phyloP scores from a whole-genome alignment of 495 filamentous ascomycete genomes.

The Penicillium coprophilum region DNA sequence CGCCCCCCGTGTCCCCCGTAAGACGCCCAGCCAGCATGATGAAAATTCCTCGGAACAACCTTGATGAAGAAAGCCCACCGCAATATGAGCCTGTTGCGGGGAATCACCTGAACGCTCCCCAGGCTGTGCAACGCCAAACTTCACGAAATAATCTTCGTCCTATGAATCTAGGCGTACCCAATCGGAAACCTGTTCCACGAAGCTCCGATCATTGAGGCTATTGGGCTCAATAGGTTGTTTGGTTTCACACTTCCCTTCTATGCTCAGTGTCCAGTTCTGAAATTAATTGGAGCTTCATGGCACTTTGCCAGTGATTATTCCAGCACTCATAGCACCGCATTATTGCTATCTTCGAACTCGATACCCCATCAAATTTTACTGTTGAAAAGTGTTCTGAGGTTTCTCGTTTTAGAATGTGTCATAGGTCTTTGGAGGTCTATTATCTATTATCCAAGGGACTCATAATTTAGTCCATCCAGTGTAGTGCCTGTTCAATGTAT shows the following conservation, averaged over 20 bases:
- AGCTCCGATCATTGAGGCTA: conserved; percentile 16
- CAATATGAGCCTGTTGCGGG: conserved; percentile 39
- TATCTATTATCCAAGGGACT: background rate
- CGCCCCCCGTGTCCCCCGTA: conserved; percentile 37
- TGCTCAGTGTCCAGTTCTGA: background rate
- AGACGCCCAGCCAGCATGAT: conserved; percentile 40
- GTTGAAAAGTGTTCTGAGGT: background rate
- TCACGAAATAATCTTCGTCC: conserved; percentile 29
- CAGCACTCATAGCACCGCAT: background rate
- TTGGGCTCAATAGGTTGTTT: background rate
- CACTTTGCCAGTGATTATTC: background rate
- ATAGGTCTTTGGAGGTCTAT: background rate
- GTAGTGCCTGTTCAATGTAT: background rate
- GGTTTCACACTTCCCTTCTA: no score
- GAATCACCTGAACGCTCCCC: conserved; percentile 13
- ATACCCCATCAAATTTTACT: conserved; percentile 5
- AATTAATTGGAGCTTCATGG: background rate
- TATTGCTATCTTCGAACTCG: conserved; percentile 1
- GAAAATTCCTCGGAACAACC: conserved; percentile 34
- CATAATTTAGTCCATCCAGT: background rate
- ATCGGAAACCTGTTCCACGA: conserved; percentile 43
- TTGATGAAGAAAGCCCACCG: conserved; percentile 41
- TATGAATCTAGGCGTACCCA: conserved; percentile 44
- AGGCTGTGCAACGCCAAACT: conserved; percentile 19
- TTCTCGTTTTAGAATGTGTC: background rate